A percentile compares a stretch with the other conserved stretches of the same genome.
Conservation (phyloP, 208 protist genomes). For the Trypanosoma mega region DNA sequence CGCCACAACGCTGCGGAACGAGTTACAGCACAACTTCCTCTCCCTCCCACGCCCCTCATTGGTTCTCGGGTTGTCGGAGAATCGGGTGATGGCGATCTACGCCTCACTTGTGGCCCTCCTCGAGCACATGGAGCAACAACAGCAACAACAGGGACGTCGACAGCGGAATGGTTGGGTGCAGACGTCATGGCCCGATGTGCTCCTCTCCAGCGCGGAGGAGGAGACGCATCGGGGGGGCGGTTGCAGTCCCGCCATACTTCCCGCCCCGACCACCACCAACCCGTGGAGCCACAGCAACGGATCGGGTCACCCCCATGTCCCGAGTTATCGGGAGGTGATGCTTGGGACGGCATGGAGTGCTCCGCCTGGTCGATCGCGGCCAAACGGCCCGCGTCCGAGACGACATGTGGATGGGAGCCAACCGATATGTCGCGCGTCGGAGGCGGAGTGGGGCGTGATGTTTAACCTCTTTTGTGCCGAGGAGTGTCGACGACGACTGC, state of each 20-base stretch:
- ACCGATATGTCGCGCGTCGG: background rate
- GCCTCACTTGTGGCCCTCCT: constrained; percentile 66
- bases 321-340: constrained; percentile 19
- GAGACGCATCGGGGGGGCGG: background rate
- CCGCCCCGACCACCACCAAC: background rate
- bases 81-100: constrained; percentile 67
- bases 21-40: constrained; percentile 61
- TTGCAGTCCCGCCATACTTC: background rate
- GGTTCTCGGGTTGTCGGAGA: constrained; percentile 63
- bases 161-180: background rate
- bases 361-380: background rate
- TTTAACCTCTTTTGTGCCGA: constrained; percentile 63
- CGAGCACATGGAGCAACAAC: constrained; percentile 44
- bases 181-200: background rate
- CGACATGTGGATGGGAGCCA: constrained; percentile 2
- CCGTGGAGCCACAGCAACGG: constrained; percentile 4
- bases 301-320: background rate
- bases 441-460: background rate
- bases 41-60: constrained; percentile 51
- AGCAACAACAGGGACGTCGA: background rate
- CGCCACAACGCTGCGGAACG: constrained; percentile 29
- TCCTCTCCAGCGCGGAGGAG: background rate
- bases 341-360: background rate
- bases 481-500: constrained; percentile 53
- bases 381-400: background rate